Percentiles rank a stretch among this genome's conserved stretches.
These are phyloP conservation scores for Aspergillus ibericus DNA, from an alignment of 2,329 filamentous ascomycete species.

Conservation along the genomic window DNA sequence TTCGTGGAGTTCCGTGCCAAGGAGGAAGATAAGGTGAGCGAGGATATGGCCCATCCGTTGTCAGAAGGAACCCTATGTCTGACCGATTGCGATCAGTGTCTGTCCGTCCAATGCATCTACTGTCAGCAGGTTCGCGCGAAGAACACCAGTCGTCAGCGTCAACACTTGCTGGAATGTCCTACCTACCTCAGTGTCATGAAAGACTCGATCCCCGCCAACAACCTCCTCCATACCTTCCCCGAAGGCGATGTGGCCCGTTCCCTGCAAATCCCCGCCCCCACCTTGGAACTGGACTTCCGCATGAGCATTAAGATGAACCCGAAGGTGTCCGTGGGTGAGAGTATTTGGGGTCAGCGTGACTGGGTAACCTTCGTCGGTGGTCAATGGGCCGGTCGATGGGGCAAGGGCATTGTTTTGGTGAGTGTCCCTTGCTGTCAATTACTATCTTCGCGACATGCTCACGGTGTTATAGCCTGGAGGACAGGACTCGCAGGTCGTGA, in stretches of 20 bases:
- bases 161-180: conserved; percentile 50
- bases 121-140: conserved; percentile 53
- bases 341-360: conserved; percentile 52
- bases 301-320: conserved; percentile 56
- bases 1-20: conserved; percentile 51
- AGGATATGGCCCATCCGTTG: neutral
- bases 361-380: conserved; percentile 54
- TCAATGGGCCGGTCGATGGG: conserved; percentile 55
- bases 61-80: neutral
- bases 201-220: conserved; percentile 53
- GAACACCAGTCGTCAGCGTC: conserved; percentile 52
- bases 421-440: conserved; percentile 18
- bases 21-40: conserved; percentile 47
- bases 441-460: conserved; percentile 8
- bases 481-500: conserved; percentile 51
- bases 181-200: conserved; percentile 55
- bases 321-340: conserved; percentile 47
- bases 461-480: conserved; percentile 45
- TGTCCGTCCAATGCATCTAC: conserved; percentile 53
- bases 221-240: conserved; percentile 52
- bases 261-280: conserved; percentile 48
- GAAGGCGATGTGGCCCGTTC: conserved; percentile 51
- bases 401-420: conserved; percentile 53
- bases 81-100: conserved; percentile 35
- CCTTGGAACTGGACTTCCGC: conserved; percentile 53